These are phyloP conservation scores for Hsuehochloa calcarea DNA, from an alignment of 176 grass and related monocot genomes.

Conservation along the genomic window DNA sequence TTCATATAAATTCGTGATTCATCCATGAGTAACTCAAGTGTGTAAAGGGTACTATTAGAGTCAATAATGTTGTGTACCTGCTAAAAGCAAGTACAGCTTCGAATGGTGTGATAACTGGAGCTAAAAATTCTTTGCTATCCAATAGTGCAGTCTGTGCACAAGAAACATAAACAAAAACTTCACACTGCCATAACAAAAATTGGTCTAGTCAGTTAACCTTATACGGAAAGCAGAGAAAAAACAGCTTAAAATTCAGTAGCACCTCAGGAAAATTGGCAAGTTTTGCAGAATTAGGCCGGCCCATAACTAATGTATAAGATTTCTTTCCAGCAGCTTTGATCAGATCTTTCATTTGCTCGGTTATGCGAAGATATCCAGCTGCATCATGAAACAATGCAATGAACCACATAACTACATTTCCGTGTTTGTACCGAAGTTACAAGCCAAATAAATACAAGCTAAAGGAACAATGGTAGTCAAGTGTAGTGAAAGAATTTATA, in stretches of 20 bases:
- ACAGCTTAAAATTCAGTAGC: background rate
- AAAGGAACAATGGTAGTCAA: background rate
- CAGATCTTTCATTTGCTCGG: constrained; percentile 91
- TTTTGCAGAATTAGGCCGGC: constrained; percentile 81
- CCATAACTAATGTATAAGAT: constrained; percentile 93
- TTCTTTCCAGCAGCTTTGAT: constrained; percentile 88
- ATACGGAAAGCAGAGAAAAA: background rate
- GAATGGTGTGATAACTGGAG: constrained; percentile 93
- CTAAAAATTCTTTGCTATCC: constrained; percentile 95
- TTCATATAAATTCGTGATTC: background rate
- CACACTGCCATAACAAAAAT: constrained; percentile 52
- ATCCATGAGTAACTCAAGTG: background rate
- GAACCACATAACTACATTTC: constrained; percentile 22
- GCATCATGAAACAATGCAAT: constrained; percentile 28
- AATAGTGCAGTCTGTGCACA: constrained; percentile 95
- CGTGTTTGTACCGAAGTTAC: background rate
- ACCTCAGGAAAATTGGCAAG: constrained; percentile 99
- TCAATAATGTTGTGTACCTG: constrained; percentile 48
- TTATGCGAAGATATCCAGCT: constrained; percentile 97
- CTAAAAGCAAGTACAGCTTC: constrained; percentile 90
- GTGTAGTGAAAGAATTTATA: background rate
- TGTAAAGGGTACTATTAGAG: background rate
- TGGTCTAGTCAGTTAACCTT: background rate
- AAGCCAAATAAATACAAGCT: background rate
- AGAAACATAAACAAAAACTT: constrained; percentile 95